Evolutionary conservation across 176 grass and related monocot species (phyloP), one percentile per base, ranked within the genome.

Genomic region (Urochloa ruziziensis): DNA sequence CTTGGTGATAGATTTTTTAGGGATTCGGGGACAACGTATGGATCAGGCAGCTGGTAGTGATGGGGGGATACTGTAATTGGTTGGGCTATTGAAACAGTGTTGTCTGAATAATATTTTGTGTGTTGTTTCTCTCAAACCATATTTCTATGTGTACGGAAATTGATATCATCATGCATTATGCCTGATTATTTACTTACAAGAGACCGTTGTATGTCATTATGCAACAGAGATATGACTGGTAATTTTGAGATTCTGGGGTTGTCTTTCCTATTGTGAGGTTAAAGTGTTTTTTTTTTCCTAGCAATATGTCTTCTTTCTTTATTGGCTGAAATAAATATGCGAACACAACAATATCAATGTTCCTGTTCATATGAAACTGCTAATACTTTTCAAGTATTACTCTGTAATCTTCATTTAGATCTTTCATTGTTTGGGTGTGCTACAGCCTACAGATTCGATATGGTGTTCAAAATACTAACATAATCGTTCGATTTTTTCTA

Each of bases 271-370:
- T 33, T 43, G 12, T 57, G 15, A 34, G 24, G 82, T 78, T 43
- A 73, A 17, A 32, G 14, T 57, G 18, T 89, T 49, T 18, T 10
- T 58, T 56, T 80, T 23, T n/a, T n/a, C n/a, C 14, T 43, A 68
- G 62, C 51, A 89, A 57, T 43, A 35, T 51, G 0, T 24, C 34
- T 46, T 59, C 30, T 59, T 80, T 80, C 54, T 84, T 73, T n/a
- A 69, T 10, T 24, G 39, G 21, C 57, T 67, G 21, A 60, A 78
- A 34, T 74, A 34, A 84, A 84, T 74, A 76, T 10, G 14, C 7
- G 9, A 67, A 70, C 51, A 21, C 67, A 46, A 14, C 18, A 37
- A 47, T 47, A 52, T 56, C 9, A 4, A 19, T 0, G 18, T 72
- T n/a, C 10, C 10, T 19, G 15, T 88, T 49, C 67, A 73, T 44